Conservation (phyloP, 352 stramenopile species). For the Pythium biforme region DNA sequence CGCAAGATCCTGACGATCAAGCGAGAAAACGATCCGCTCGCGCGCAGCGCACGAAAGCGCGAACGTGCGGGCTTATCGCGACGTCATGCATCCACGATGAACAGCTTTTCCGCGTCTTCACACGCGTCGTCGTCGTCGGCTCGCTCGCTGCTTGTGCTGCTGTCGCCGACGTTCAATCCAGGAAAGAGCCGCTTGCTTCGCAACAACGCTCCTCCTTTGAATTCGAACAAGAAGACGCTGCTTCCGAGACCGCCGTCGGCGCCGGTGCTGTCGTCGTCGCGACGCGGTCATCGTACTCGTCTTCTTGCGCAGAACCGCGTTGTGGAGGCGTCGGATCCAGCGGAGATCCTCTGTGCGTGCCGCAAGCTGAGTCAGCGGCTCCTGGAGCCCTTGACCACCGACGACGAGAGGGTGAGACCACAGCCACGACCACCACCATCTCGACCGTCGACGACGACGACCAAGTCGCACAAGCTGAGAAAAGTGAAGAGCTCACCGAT, state of each 20-base stretch:
- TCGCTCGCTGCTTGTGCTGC: not conserved
- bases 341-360: slow-evolving; percentile 33
- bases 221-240: not conserved
- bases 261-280: not conserved
- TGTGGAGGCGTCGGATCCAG: slow-evolving; percentile 8
- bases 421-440: not conserved
- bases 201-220: not conserved
- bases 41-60: not conserved
- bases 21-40: not conserved
- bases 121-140: not conserved
- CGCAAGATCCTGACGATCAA: not conserved
- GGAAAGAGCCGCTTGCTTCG: not conserved
- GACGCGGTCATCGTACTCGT: not conserved
- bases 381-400: slow-evolving; percentile 7
- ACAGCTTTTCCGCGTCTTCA: not conserved
- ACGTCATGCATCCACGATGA: not conserved
- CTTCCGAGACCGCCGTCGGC: not conserved
- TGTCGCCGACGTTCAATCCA: not conserved
- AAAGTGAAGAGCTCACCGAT: slow-evolving; percentile 6
- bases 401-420: not conserved
- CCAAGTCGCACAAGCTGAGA: not conserved
- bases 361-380: slow-evolving; percentile 42
- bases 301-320: not conserved
- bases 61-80: no score
- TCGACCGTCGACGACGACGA: not conserved